Evolutionary conservation across 352 stramenopile species (phyloP), one percentile per base, ranked within the genome.

Genomic region (Albugo laibachii): DNA sequence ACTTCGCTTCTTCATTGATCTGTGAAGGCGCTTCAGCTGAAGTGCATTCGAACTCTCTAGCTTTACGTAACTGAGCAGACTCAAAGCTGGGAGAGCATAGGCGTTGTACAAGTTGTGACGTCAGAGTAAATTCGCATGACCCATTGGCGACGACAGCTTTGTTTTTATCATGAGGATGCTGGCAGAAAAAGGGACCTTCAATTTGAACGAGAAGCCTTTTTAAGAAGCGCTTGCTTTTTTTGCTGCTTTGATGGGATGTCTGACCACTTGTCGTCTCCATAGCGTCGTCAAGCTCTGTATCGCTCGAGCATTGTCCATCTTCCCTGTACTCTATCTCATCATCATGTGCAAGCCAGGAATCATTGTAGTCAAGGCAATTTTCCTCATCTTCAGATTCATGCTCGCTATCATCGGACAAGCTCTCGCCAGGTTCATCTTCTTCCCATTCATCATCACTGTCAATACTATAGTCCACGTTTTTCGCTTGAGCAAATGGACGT

Each of bases 401-500:
- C 45, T 62, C 80, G 18, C 84, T 72, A 14, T 63, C 75, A 19
- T 66, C 70, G 6, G 76, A 89, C 12, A 92, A 50, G 54, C 69
- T 85, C 59, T 92, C 79, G 13, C 79, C 79, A 13, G 77, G 71
- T 36, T 92, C 79, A 44, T 92, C 79, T 50, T 92, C 79, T 50
- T 92, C 79, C 79, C 79, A 92, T 48, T 92, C 79, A 46, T 89
- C 77, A 36, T 92, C 79, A 44, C 76, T 92, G 21, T 92, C 76
- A 2, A 92, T 63, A 0, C 60, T 49, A 43, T 92, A 92, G 38
- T 92, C 78, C 14, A 88, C 69, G 40, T 75, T 68, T 0, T 50
- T 15, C 52, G 62, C 73, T n/a, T 68, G 62, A 2, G 73, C 66
- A 18, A 87, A 55, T 16, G 78, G 78, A 11, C 75, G 65, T 14